Percentiles rank a stretch among this genome's conserved stretches.
Evolutionary conservation across 257 asterid genomes (phyloP).

Genomic region (Eustoma russellianum): DNA sequence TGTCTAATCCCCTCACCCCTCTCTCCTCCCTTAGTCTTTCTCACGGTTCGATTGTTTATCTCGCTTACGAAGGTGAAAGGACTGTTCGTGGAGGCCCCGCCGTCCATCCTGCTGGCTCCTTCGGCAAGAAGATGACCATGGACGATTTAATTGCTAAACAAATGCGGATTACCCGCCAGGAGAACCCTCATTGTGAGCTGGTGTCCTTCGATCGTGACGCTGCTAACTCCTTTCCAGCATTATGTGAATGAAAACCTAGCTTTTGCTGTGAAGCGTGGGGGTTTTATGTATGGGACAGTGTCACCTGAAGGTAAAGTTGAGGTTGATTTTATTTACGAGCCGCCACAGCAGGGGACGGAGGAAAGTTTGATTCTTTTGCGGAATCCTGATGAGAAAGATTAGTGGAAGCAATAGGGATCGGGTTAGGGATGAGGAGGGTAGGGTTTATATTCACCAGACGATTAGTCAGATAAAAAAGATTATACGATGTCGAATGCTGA

Average conservation of each 20-base stretch:
- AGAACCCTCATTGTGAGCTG: conserved; percentile 76
- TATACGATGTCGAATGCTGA: conserved; percentile 70
- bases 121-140: conserved; percentile 96
- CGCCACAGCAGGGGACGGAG: conserved; percentile 84
- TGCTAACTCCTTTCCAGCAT: conserved; percentile 82
- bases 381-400: conserved; percentile 63
- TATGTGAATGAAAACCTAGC: conserved; percentile 78
- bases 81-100: conserved; percentile 69
- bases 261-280: conserved; percentile 90
- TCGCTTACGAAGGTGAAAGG: conserved; percentile 85
- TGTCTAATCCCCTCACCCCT: conserved; percentile 41
- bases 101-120: conserved; percentile 69
- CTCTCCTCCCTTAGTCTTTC: conserved; percentile 43
- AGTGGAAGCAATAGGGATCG: conserved; percentile 75
- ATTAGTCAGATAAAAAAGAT: conserved; percentile 78
- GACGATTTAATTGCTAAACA: conserved; percentile 95
- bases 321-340: conserved; percentile 88
- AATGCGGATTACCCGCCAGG: conserved; percentile 85
- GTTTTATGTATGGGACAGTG: conserved; percentile 86
- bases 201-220: conserved; percentile 94
- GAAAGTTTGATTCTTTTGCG: conserved; percentile 53
- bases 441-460: conserved; percentile 90
- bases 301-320: conserved; percentile 73
- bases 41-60: conserved; percentile 76
- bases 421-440: conserved; percentile 78